phyloP scores from a whole-genome alignment of 805 yeast species.

The Candida tallmaniae region DNA sequence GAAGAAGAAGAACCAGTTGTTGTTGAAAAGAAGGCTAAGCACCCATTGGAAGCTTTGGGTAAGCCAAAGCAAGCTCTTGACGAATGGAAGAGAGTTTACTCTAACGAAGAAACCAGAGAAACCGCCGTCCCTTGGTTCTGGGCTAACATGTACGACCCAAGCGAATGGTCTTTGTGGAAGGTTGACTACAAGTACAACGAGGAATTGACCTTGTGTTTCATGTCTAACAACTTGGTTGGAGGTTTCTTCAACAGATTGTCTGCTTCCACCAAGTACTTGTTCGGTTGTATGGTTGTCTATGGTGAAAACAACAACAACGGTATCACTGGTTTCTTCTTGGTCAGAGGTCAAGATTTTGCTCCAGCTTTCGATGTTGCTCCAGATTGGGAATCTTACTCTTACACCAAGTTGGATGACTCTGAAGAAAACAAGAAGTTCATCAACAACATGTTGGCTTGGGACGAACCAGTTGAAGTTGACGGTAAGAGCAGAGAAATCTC shows the following conservation, averaged over 20 bases:
- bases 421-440: constrained; percentile 72
- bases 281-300: constrained; percentile 90
- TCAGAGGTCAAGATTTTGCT: constrained; percentile 86
- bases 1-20: constrained; percentile 35
- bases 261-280: constrained; percentile 90
- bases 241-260: constrained; percentile 95
- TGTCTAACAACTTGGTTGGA: constrained; percentile 97
- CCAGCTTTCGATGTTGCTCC: constrained; percentile 99
- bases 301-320: constrained; percentile 99
- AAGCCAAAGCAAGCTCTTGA: constrained; percentile 67
- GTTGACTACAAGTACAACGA: constrained; percentile 97
- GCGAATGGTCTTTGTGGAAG: constrained; percentile 93
- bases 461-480: constrained; percentile 76
- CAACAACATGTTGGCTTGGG: constrained; percentile 97
- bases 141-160: constrained; percentile 81
- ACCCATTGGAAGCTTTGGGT: constrained; percentile 85
- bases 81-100: constrained; percentile 95
- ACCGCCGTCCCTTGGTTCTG: constrained; percentile 97
- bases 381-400: constrained; percentile 94
- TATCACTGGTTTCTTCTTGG: constrained; percentile 89
- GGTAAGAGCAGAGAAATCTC: constrained; percentile 85
- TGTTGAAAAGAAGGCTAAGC: constrained; percentile 71
- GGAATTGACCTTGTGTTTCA: constrained; percentile 93
- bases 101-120: constrained; percentile 95
- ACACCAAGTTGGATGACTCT: constrained; percentile 77